These are phyloP conservation scores for Jackrogersella multiformis DNA, from an alignment of 495 filamentous ascomycete species.

Conservation along the genomic window DNA sequence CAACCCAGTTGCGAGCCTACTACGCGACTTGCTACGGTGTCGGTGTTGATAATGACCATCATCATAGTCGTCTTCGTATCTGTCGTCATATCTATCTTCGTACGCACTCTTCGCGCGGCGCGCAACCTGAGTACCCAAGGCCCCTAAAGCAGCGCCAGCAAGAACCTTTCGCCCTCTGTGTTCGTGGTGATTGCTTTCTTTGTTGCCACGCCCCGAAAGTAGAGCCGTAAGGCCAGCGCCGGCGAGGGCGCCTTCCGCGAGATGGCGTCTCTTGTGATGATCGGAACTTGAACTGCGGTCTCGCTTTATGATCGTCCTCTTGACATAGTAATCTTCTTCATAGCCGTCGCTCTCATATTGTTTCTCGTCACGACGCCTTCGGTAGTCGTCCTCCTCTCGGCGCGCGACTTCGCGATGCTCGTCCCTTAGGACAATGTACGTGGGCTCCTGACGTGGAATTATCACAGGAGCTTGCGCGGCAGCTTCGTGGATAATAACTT, in stretches of 20 bases:
- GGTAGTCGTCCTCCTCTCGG: constrained; percentile 69
- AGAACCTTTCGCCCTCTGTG: constrained; percentile 77
- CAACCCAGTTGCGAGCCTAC: constrained; percentile 69
- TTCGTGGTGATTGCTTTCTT: constrained; percentile 64
- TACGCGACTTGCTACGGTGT: constrained; percentile 48
- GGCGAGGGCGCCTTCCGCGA: constrained; percentile 87
- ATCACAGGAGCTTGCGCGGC: constrained; percentile 72
- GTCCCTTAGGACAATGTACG: constrained; percentile 74
- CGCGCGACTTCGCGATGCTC: constrained; percentile 58
- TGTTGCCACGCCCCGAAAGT: constrained; percentile 72
- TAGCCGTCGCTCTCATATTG: constrained; percentile 65
- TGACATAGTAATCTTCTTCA: constrained; percentile 57
- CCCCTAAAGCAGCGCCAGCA: constrained; percentile 83
- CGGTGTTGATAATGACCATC: constrained; percentile 42
- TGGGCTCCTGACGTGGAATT: constrained; percentile 69
- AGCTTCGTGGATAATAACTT: constrained; percentile 78
- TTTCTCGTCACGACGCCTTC: constrained; percentile 47
- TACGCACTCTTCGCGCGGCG: constrained; percentile 78
- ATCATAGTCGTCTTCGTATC: constrained; percentile 49
- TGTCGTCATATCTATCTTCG: constrained; percentile 68
- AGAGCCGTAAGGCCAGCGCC: constrained; percentile 81
- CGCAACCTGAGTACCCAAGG: constrained; percentile 79
- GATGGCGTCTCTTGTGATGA: constrained; percentile 75
- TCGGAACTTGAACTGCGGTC: constrained; percentile 66
- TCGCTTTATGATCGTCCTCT: constrained; percentile 54